phyloP scores from a whole-genome alignment of 108 stramenopile genomes.

The Skeletonema grethae region DNA sequence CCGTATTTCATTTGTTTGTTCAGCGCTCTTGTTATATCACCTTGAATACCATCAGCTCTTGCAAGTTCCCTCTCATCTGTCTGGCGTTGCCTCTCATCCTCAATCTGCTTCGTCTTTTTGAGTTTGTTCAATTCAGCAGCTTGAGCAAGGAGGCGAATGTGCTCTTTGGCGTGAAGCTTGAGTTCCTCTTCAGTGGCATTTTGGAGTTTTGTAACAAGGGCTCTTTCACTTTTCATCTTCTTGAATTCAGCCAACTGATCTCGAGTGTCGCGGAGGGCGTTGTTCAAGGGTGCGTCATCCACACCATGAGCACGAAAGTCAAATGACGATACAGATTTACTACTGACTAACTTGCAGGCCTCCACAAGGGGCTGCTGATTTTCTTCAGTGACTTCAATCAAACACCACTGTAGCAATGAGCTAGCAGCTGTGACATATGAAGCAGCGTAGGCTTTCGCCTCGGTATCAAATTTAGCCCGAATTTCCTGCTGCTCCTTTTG shows the following conservation, averaged over 20 bases:
- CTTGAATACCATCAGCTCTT: neutral
- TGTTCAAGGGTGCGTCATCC: neutral
- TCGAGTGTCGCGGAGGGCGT: neutral
- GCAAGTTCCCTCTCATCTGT: neutral
- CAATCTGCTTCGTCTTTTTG: neutral
- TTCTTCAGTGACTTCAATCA: neutral
- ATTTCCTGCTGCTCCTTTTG: neutral
- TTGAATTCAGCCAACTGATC: neutral
- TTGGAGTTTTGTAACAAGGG: neutral
- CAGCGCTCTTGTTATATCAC: neutral
- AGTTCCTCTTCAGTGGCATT: neutral
- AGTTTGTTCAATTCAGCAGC: neutral
- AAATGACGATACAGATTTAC: neutral
- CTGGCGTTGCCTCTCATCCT: neutral
- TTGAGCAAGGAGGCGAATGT: neutral
- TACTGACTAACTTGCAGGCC: neutral
- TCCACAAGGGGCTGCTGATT: neutral
- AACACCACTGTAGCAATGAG: neutral
- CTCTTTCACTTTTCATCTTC: neutral
- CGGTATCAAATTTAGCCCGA: neutral
- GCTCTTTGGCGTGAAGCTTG: neutral
- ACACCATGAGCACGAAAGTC: neutral
- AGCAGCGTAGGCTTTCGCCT: neutral
- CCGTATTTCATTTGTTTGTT: slow-evolving; percentile 5
- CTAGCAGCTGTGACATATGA: neutral